Percentiles rank a stretch among this genome's conserved stretches.
Evolutionary conservation across 2,329 filamentous ascomycete species (phyloP).

Genomic region (Nannizzia gypsea): DNA sequence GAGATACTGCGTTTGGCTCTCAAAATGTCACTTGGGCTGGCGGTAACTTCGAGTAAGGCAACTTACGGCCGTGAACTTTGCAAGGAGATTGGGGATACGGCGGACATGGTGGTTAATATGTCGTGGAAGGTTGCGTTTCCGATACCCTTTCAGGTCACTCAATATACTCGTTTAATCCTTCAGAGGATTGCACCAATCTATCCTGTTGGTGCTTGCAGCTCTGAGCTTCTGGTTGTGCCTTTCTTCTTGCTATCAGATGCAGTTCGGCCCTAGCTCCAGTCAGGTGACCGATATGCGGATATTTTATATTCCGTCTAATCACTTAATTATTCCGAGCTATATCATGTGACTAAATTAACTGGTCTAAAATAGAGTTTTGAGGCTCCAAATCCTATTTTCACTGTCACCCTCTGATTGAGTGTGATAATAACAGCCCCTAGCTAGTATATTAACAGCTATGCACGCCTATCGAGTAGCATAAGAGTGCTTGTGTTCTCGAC

Average conservation of each 20-base stretch:
- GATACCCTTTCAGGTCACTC: not conserved
- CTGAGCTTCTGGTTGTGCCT: slow-evolving; percentile 27
- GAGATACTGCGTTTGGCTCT: not conserved
- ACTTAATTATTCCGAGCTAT: not conserved
- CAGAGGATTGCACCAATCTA: not conserved
- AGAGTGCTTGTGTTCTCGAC: too few relatives aligned
- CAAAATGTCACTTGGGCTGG: not conserved
- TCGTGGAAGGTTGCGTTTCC: not conserved
- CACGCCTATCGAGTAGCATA: too few relatives aligned
- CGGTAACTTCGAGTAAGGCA: not conserved
- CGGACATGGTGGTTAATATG: slow-evolving; percentile 54
- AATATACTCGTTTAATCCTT: not conserved
- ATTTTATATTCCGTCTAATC: not conserved
- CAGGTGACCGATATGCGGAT: not conserved
- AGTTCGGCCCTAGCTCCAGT: not conserved
- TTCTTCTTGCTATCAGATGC: not conserved
- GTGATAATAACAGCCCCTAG: too few relatives aligned
- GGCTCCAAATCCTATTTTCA: too few relatives aligned
- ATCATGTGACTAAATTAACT: too few relatives aligned
- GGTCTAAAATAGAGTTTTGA: too few relatives aligned
- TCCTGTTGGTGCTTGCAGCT: slow-evolving; percentile 6
- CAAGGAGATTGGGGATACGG: slow-evolving; percentile 61
- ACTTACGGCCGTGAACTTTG: slow-evolving; percentile 61
- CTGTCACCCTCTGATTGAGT: too few relatives aligned
- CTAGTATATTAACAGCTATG: too few relatives aligned